Evolutionary conservation across 2,329 filamentous ascomycete species (phyloP).

Genomic region (Pyricularia sp.): DNA sequence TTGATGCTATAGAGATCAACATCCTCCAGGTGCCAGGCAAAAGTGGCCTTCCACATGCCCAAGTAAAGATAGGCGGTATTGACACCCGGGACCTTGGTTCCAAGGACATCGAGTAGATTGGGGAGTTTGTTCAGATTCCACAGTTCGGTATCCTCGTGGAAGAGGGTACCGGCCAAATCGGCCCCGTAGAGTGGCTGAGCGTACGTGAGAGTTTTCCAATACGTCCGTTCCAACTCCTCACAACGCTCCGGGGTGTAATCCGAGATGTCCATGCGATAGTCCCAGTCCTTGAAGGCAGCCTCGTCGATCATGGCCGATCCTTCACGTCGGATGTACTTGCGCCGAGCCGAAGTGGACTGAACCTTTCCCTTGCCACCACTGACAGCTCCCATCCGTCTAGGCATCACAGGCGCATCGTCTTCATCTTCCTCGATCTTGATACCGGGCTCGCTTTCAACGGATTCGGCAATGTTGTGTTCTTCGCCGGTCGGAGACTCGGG

Average conservation of each 20-base stretch:
- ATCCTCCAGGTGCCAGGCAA: slow-evolving; percentile 97
- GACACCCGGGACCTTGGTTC: slow-evolving; percentile 90
- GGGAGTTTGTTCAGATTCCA: slow-evolving; percentile 96
- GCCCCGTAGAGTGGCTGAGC: slow-evolving; percentile 91
- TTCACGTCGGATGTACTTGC: slow-evolving; percentile 75
- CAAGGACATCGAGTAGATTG: slow-evolving; percentile 85
- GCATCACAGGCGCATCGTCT: slow-evolving; percentile 22
- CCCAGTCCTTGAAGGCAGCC: slow-evolving; percentile 77
- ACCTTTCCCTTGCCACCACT: slow-evolving; percentile 42
- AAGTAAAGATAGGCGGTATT: slow-evolving; percentile 97
- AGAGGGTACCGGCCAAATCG: slow-evolving; percentile 90
- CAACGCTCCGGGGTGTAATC: slow-evolving; percentile 87
- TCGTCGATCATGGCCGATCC: slow-evolving; percentile 73
- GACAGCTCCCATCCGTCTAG: slow-evolving; percentile 34
- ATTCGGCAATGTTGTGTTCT: slow-evolving; percentile 25
- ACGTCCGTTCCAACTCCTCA: slow-evolving; percentile 83
- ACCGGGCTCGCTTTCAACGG: slow-evolving; percentile 34
- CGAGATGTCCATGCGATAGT: slow-evolving; percentile 77
- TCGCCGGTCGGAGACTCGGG: slow-evolving; percentile 40
- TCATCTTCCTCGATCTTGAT: slow-evolving; percentile 29
- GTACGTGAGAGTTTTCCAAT: slow-evolving; percentile 96
- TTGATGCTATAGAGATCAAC: slow-evolving; percentile 99
- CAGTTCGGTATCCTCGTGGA: slow-evolving; percentile 66
- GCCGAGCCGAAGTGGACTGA: slow-evolving; percentile 70
- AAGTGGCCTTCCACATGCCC: slow-evolving; percentile 99